Conservation (phyloP, 257 asterid species). For the Coffea eugenioides region DNA sequence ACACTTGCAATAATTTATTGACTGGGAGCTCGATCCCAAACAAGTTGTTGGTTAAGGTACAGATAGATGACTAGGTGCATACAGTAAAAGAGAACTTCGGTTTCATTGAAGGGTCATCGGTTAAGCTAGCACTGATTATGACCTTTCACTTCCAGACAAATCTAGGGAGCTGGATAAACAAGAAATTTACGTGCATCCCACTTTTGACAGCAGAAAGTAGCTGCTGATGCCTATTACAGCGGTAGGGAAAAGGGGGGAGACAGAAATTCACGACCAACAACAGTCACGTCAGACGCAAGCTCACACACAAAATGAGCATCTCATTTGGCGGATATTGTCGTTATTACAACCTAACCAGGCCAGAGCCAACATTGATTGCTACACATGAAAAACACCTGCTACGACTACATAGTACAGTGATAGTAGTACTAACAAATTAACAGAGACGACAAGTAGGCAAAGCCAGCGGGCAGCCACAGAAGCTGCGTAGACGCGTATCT, state of each 20-base stretch:
- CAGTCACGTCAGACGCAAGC: neutral
- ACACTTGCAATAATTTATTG: too few relatives aligned
- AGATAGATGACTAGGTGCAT: too few relatives aligned
- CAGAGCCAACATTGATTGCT: neutral
- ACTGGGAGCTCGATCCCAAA: too few relatives aligned
- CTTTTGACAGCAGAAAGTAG: neutral
- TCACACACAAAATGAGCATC: neutral
- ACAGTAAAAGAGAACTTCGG: too few relatives aligned
- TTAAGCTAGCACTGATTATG: neutral
- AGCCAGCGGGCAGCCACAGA: neutral
- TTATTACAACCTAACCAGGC: neutral
- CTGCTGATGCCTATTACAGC: too few relatives aligned
- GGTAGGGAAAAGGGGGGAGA: neutral
- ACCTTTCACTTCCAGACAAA: neutral
- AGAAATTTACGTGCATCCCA: neutral
- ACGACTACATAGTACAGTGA: neutral
- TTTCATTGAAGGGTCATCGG: too few relatives aligned
- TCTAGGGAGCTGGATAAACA: neutral
- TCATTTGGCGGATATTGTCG: conserved; percentile 6
- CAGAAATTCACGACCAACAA: neutral
- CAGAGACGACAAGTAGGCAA: neutral
- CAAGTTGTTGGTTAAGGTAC: too few relatives aligned
- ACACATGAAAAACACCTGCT: neutral
- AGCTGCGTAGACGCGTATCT: neutral
- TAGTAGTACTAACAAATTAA: neutral